phyloP scores from a whole-genome alignment of 2,329 filamentous ascomycete species.

The Corniculantispora saksenae region DNA sequence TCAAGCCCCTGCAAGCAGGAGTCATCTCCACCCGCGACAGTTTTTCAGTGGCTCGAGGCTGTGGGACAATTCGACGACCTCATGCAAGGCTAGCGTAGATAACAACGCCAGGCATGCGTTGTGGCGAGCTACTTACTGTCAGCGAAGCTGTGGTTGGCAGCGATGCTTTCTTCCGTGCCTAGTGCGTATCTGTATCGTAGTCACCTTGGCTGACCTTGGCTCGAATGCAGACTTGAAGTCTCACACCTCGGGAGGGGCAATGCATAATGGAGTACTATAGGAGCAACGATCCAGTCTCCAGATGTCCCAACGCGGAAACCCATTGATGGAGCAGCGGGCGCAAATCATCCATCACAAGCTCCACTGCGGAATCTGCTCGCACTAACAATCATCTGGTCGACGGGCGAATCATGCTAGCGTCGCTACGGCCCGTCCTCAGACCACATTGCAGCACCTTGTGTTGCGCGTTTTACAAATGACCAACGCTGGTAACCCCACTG shows the following conservation, averaged over 20 bases:
- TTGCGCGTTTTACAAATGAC: not conserved
- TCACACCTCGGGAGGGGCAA: conserved; percentile 3
- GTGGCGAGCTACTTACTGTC: not conserved
- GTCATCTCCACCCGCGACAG: conserved; percentile 2
- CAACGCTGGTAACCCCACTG: not conserved
- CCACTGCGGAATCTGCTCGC: conserved; percentile 6
- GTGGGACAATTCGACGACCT: not conserved
- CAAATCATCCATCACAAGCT: not conserved
- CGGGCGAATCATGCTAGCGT: conserved; percentile 15
- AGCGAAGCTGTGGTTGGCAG: not conserved
- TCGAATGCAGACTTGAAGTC: not conserved
- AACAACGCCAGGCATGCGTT: not conserved
- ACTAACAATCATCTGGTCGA: conserved; percentile 2
- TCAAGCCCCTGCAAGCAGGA: conserved; percentile 1
- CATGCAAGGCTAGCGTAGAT: conserved; percentile 1
- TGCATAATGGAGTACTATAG: not conserved
- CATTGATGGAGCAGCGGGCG: not conserved
- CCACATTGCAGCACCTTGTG: not conserved
- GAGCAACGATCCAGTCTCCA: conserved; percentile 4
- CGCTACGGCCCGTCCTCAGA: conserved; percentile 14
- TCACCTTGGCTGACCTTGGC: conserved; percentile 7
- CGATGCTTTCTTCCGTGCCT: not conserved
- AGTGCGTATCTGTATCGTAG: conserved; percentile 2
- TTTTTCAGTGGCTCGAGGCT: not conserved
- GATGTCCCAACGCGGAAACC: conserved; percentile 3